Evolutionary conservation across 768 basidiomycete species (phyloP).

Genomic region (Hortiboletus flavorubellus): DNA sequence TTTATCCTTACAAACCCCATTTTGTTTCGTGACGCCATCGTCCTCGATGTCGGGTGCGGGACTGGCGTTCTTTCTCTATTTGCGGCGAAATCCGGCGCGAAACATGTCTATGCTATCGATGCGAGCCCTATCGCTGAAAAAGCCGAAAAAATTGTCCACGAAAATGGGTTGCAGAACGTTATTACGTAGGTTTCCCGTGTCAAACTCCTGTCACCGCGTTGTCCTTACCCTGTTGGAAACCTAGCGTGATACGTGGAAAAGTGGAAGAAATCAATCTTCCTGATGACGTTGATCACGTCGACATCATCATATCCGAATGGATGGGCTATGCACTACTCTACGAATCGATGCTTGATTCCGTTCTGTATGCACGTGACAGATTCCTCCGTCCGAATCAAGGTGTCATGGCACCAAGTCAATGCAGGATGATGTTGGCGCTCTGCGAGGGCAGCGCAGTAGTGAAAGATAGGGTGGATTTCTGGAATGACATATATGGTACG

Average conservation of each 20-base stretch:
- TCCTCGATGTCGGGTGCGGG: slow-evolving; percentile 95
- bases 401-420: slow-evolving; percentile 89
- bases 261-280: slow-evolving; percentile 85
- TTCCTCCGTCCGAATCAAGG: slow-evolving; percentile 71
- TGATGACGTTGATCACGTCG: slow-evolving; percentile 69
- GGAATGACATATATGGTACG: slow-evolving; percentile 88
- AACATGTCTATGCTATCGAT: slow-evolving; percentile 87
- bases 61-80: slow-evolving; percentile 91
- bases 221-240: slow-evolving; percentile 7
- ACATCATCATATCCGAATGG: slow-evolving; percentile 97
- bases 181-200: slow-evolving; percentile 51
- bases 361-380: slow-evolving; percentile 81
- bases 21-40: slow-evolving; percentile 79
- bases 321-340: slow-evolving; percentile 93
- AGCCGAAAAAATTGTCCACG: slow-evolving; percentile 73
- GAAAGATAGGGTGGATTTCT: slow-evolving; percentile 84
- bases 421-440: slow-evolving; percentile 77
- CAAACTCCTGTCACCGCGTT: background rate
- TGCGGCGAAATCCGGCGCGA: slow-evolving; percentile 86
- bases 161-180: slow-evolving; percentile 65
- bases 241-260: slow-evolving; percentile 81
- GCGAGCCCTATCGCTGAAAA: slow-evolving; percentile 81
- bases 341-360: slow-evolving; percentile 97
- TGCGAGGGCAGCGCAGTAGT: slow-evolving; percentile 73
- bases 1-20: slow-evolving; percentile 83